Base-by-base conservation (phyloP, 2,329 filamentous ascomycete genomes). In the Hysterium pulicare region DNA sequence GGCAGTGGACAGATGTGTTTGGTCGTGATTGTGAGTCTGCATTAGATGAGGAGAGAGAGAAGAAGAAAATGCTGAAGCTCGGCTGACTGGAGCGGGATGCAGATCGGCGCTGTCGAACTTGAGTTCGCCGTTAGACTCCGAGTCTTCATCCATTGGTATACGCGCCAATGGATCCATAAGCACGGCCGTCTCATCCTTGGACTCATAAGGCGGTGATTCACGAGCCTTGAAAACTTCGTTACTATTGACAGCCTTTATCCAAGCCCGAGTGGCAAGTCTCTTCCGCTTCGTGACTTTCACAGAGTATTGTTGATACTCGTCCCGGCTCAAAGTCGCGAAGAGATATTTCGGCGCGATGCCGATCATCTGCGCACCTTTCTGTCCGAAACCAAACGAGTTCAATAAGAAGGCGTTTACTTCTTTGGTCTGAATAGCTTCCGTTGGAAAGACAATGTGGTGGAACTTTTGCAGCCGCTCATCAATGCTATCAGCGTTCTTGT, bases 361-460 rank as follows among this genome's bases (percentile, higher is more conserved):
- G 10, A 73, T 48, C 1, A 54, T 62, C 38, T 69, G 55, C 0
- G 58, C 69, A 4, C 69, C 67, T 46, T 74, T 73, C 48, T 73
- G 70, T 1, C 69, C 69, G 44, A 73, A 74, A 0, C 70, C 71
- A 40, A 74, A 74, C 1, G 63, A 69, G 2, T 64, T 71, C 15
- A 72, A 48, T 17, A 58, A 59, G 38, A 67, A 65, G 2, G 70
- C 69, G 24, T 66, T 68, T 4, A 68, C 33, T 3, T 50, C 52
- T 0, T 44, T 31, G 3, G 38, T 45, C n/a, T 46, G 45, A 1
- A 67, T 48, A 1, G 49, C 49, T 5, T 51, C 28, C 35, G 48
- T 53, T 0, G 66, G 67, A 38, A 64, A 71, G 1, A 60, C 54
- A 2, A 71, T 51, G 23, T 64, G 54, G n/a, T 61, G 49, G 23